Evolutionary conservation across 73 alveolate genomes (phyloP).

Genomic region (Blepharisma japonicum): DNA sequence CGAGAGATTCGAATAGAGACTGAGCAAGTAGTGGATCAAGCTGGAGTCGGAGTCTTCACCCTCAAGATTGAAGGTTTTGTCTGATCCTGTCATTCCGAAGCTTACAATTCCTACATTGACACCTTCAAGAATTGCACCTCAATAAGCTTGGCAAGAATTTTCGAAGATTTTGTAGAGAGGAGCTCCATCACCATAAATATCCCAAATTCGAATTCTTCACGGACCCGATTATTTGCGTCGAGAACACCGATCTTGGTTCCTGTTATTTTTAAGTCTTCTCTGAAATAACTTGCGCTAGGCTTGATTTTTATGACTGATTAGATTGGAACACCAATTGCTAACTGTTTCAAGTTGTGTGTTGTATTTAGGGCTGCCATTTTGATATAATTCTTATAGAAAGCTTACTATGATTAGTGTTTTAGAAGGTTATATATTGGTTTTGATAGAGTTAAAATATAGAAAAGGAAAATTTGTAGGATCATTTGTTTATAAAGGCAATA

Average conservation of each 20-base stretch:
- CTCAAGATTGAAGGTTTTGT: slow-evolving; percentile 91
- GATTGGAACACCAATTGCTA: slow-evolving; percentile 33
- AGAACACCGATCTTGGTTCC: slow-evolving; percentile 51
- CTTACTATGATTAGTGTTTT: too few species aligned
- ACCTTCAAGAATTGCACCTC: slow-evolving; percentile 71
- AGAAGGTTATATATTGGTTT: too few species aligned
- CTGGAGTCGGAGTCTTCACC: slow-evolving; percentile 97
- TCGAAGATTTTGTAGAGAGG: slow-evolving; percentile 64
- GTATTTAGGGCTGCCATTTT: not conserved
- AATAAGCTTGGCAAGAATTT: slow-evolving; percentile 43
- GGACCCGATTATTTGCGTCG: slow-evolving; percentile 62
- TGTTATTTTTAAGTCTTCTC: slow-evolving; percentile 53
- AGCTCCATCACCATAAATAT: slow-evolving; percentile 46
- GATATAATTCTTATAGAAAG: too few species aligned
- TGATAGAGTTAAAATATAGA: too few species aligned
- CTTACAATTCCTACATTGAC: slow-evolving; percentile 87
- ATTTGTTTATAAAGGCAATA: too few species aligned
- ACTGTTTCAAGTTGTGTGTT: slow-evolving; percentile 8
- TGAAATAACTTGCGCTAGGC: slow-evolving; percentile 54
- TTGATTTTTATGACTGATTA: slow-evolving; percentile 32
- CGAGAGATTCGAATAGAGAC: slow-evolving; percentile 87
- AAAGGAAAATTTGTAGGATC: too few species aligned
- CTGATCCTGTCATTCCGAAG: slow-evolving; percentile 97
- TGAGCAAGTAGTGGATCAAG: slow-evolving; percentile 82
- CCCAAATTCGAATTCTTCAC: slow-evolving; percentile 57